A percentile compares a stretch with the other conserved stretches of the same genome.
Conservation (phyloP, 2,329 filamentous ascomycete species). For the Cladosporium sp. region DNA sequence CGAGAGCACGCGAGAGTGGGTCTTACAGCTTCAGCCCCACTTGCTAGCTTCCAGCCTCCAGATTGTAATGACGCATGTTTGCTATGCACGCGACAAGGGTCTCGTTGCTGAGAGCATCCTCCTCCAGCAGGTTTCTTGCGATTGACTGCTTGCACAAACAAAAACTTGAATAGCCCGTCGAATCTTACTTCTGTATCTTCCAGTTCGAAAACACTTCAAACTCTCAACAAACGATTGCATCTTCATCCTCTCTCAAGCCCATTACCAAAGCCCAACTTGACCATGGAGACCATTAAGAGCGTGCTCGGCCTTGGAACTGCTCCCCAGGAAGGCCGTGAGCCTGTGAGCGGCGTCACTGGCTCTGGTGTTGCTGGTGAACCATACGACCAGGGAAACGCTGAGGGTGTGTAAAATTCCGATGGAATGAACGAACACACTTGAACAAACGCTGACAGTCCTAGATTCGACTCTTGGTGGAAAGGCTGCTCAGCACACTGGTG, state of each 20-base stretch:
- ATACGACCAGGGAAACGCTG: slow-evolving; percentile 76
- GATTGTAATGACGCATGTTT: slow-evolving; percentile 6
- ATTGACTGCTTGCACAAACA: not conserved
- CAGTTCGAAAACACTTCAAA: not conserved
- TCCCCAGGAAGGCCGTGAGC: slow-evolving; percentile 57
- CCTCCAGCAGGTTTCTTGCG: not conserved
- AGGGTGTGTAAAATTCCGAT: slow-evolving; percentile 44
- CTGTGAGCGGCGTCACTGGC: slow-evolving; percentile 69
- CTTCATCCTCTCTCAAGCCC: not conserved
- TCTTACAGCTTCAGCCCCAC: not conserved
- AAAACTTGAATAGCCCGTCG: not conserved
- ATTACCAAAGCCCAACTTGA: not conserved
- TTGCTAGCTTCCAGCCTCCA: not conserved
- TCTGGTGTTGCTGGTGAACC: slow-evolving; percentile 69
- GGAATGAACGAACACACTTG: not conserved
- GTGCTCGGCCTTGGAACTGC: slow-evolving; percentile 22
- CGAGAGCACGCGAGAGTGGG: slow-evolving; percentile 1
- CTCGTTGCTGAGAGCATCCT: not conserved
- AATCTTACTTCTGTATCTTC: not conserved
- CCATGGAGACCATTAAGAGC: slow-evolving; percentile 67
- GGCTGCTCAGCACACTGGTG: slow-evolving; percentile 14
- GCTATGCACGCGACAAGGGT: slow-evolving; percentile 1
- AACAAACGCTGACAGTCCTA: slow-evolving; percentile 7
- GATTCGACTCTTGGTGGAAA: slow-evolving; percentile 12
- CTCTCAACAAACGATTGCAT: not conserved